Evolutionary conservation across 139 green algal species (phyloP).

Genomic region (Coelastrella sp.): DNA sequence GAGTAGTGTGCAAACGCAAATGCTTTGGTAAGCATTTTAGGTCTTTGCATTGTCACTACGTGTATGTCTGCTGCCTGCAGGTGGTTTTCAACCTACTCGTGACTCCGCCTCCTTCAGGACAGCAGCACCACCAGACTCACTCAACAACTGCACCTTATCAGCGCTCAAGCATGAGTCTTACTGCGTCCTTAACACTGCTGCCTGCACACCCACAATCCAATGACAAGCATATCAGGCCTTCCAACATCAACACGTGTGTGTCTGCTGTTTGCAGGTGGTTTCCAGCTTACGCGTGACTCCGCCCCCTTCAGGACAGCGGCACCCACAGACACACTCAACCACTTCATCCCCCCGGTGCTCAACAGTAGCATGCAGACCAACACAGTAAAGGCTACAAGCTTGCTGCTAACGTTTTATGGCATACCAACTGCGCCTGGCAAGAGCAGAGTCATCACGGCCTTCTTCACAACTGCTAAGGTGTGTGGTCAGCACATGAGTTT

Average conservation of each 20-base stretch:
- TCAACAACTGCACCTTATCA: too few species aligned
- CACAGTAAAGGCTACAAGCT: background rate
- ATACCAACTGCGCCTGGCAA: constrained; percentile 31
- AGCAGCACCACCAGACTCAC: constrained; percentile 16
- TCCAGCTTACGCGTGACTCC: constrained; percentile 24
- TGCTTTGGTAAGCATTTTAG: background rate
- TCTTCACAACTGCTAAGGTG: constrained; percentile 43
- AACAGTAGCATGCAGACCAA: constrained; percentile 47
- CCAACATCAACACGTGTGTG: too few species aligned
- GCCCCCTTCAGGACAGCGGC: constrained; percentile 42
- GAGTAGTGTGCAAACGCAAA: background rate
- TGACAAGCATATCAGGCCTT: too few species aligned
- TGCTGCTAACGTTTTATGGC: constrained; percentile 42
- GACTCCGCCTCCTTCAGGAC: constrained; percentile 44
- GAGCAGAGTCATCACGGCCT: constrained; percentile 37
- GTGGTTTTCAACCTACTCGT: constrained; percentile 30
- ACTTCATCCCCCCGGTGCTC: constrained; percentile 17
- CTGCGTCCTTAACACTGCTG: too few species aligned
- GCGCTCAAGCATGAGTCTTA: too few species aligned
- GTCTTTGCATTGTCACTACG: too few species aligned
- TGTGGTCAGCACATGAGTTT: too few species aligned
- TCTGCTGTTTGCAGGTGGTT: too few species aligned
- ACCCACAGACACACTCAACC: constrained; percentile 38
- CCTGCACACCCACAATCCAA: too few species aligned
- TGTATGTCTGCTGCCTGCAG: too few species aligned